Conservation (phyloP, 2,329 filamentous ascomycete genomes). For the Aspergillus phoenicis region DNA sequence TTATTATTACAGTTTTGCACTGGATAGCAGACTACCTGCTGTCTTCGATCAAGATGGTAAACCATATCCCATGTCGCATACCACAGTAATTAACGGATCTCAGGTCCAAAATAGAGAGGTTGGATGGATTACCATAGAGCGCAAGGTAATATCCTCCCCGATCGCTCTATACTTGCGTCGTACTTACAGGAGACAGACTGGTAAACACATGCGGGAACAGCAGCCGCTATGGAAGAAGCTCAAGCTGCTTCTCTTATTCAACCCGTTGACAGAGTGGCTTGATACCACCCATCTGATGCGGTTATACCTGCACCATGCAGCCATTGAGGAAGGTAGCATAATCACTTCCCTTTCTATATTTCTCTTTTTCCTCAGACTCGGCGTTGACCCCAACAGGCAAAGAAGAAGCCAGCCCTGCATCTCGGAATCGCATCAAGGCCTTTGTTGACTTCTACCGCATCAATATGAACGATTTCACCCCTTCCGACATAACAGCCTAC, state of each 20-base stretch:
- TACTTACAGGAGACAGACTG: slow-evolving; percentile 26
- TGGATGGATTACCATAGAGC: slow-evolving; percentile 35
- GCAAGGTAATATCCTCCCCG: slow-evolving; percentile 16
- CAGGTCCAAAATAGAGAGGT: slow-evolving; percentile 33
- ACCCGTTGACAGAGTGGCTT: slow-evolving; percentile 45
- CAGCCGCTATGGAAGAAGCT: slow-evolving; percentile 46
- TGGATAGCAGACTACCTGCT: slow-evolving; percentile 10
- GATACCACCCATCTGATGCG: slow-evolving; percentile 42
- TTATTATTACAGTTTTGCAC: slow-evolving; percentile 2
- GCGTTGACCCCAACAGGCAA: not conserved
- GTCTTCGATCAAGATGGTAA: slow-evolving; percentile 11
- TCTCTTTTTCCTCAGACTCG: too few relatives aligned
- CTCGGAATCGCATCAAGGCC: slow-evolving; percentile 38
- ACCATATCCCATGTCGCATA: not conserved
- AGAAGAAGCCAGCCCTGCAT: slow-evolving; percentile 32
- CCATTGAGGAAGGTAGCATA: slow-evolving; percentile 30
- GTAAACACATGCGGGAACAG: slow-evolving; percentile 42
- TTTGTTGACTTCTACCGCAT: slow-evolving; percentile 29
- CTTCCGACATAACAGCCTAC: slow-evolving; percentile 39
- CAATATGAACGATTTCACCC: slow-evolving; percentile 38
- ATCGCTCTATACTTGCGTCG: too few relatives aligned
- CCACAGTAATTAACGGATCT: not conserved
- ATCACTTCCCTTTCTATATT: too few relatives aligned
- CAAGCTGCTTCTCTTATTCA: slow-evolving; percentile 47
- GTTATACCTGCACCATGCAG: slow-evolving; percentile 42